Percentiles rank a stretch among this genome's conserved stretches.
These are phyloP conservation scores for Fusarium verrucosum DNA, from an alignment of 2,329 filamentous ascomycete species.

Conservation along the genomic window DNA sequence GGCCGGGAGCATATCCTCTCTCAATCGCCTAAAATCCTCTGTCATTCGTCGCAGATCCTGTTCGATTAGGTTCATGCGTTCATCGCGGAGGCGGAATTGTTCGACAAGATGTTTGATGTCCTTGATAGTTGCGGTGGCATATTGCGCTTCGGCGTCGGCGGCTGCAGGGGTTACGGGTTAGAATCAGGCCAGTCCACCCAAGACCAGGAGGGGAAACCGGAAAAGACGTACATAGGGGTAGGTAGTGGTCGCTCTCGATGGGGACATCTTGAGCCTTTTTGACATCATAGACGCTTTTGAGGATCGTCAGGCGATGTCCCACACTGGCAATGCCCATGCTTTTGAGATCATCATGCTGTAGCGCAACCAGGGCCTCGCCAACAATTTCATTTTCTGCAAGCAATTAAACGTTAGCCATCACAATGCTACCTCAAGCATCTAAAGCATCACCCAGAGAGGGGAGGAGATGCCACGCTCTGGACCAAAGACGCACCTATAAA, in stretches of 20 bases:
- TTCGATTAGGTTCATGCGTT: conserved; percentile 85
- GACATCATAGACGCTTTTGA: conserved; percentile 95
- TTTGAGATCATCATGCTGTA: conserved; percentile 93
- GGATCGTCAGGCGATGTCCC: conserved; percentile 90
- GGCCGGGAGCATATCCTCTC: conserved; percentile 91
- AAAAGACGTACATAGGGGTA: conserved; percentile 77
- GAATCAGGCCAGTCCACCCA: conserved; percentile 36
- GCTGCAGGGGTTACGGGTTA: conserved; percentile 61
- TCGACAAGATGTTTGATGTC: conserved; percentile 92
- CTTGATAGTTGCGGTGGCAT: conserved; percentile 87
- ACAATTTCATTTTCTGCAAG: conserved; percentile 87
- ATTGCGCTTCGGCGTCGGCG: conserved; percentile 86
- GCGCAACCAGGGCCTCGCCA: conserved; percentile 86
- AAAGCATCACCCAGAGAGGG: not conserved
- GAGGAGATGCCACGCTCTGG: not conserved
- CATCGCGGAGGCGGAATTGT: conserved; percentile 87
- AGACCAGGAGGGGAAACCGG: conserved; percentile 17
- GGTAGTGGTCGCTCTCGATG: conserved; percentile 91
- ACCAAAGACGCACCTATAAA: conserved; percentile 75
- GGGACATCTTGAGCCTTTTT: conserved; percentile 94
- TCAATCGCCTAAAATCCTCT: conserved; percentile 86
- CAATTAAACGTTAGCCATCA: conserved; percentile 32
- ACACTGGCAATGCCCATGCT: conserved; percentile 94
- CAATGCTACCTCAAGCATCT: not conserved
- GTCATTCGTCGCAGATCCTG: conserved; percentile 83